Base-by-base conservation (phyloP, 1,284 basidiomycete species). In the Omphalotus olearius region DNA sequence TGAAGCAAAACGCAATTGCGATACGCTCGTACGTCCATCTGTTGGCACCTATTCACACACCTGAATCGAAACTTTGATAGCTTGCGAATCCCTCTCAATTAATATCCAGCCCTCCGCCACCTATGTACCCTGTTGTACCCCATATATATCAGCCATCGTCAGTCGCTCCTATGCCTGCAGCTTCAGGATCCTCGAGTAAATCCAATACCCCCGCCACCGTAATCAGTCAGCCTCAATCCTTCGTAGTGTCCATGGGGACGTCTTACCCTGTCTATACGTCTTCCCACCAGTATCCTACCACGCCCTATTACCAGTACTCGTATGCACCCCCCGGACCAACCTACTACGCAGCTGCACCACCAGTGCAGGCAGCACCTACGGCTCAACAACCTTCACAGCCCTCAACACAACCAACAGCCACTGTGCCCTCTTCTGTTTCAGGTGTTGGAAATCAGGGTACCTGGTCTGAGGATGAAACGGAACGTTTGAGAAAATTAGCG, bases 1-100 rank as follows among this genome's bases (percentile, higher is more conserved):
- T 38, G 87, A 90, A 52, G 88, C 88, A 4, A 88, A 88, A 65
- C 76, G 80, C 43, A 79, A 85, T 18, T 91, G 88, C 56, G 88
- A 91, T 64, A 78, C 76, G 23, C 74, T 91, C 23, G 87, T 90
- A 66, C 66, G 75, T 64, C 17, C 23, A 23, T 23, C 23, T 23
- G 5, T 23, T 23, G 23, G 5, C 23, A 23, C 23, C 23, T 23
- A 23, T 23, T 23, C 23, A 23, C 23, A 23, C 23, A 23, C 23
- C 23, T 53, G 10, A 9, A 26, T 18, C 41, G 43, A 51, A 13
- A 16, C 33, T 50, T 40, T 5, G 47, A 35, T 51, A 89, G 86
- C 76, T 88, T 50, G 79, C 78, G 52, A 88, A 87, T 60, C 88
- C 85, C 4, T 74, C 79, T 33, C 80, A 80, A 60, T 64, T 86